phyloP scores from a whole-genome alignment of 768 basidiomycete species.

The Suillus luteus region DNA sequence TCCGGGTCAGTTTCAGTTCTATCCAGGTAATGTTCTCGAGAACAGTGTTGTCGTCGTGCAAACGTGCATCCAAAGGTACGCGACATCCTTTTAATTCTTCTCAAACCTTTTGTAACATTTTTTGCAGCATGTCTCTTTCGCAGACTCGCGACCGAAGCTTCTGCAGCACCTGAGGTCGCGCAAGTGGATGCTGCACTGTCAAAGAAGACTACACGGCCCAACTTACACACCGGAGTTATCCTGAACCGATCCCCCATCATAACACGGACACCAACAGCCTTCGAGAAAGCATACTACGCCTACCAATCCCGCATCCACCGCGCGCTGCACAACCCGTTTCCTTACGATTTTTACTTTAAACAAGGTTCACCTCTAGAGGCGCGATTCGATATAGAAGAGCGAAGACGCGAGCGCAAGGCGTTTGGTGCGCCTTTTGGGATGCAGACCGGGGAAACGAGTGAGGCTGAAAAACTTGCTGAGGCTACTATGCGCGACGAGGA shows the following conservation, averaged over 20 bases:
- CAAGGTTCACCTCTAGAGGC: constrained; percentile 84
- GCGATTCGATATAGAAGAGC: constrained; percentile 77
- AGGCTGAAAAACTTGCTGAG: constrained; percentile 56
- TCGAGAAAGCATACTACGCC: constrained; percentile 80
- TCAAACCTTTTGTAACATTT: background rate
- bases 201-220: constrained; percentile 35
- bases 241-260: constrained; percentile 78
- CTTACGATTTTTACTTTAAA: constrained; percentile 92
- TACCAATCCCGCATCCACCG: constrained; percentile 85
- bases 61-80: constrained; percentile 33
- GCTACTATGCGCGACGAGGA: constrained; percentile 64
- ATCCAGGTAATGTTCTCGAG: constrained; percentile 36
- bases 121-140: constrained; percentile 31
- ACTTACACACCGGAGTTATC: constrained; percentile 64
- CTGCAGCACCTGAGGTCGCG: constrained; percentile 5
- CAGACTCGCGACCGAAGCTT: constrained; percentile 46
- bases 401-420: constrained; percentile 65
- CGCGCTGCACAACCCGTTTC: constrained; percentile 86
- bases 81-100: background rate
- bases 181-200: constrained; percentile 24
- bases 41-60: constrained; percentile 33
- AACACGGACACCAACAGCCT: constrained; percentile 67
- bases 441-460: constrained; percentile 45
- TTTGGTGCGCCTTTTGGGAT: constrained; percentile 68
- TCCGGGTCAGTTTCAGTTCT: constrained; percentile 2